Conservation (phyloP, 495 filamentous ascomycete genomes). For the Patellaria atrata region DNA sequence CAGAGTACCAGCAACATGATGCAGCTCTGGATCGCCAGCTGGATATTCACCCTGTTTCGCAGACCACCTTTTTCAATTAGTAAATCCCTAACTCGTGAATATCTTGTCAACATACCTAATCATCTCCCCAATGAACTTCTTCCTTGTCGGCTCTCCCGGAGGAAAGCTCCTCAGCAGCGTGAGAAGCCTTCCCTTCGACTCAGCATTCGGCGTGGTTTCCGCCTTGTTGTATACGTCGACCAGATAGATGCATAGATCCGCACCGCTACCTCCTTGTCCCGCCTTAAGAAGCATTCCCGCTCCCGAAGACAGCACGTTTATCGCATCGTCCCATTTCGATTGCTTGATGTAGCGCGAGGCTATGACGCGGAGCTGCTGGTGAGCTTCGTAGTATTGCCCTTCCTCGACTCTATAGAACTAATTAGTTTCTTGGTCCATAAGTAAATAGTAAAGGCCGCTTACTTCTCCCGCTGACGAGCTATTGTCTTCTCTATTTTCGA, state of each 20-base stretch:
- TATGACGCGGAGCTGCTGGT: slow-evolving; percentile 91
- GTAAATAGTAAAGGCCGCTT: slow-evolving; percentile 5
- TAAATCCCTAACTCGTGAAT: not conserved
- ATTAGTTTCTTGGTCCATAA: slow-evolving; percentile 10
- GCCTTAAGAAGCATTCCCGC: slow-evolving; percentile 74
- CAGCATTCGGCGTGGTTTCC: slow-evolving; percentile 54
- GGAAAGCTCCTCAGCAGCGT: slow-evolving; percentile 64
- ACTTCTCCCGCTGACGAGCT: slow-evolving; percentile 56
- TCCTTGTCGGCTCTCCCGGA: slow-evolving; percentile 71
- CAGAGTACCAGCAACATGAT: slow-evolving; percentile 79
- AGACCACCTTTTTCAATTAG: slow-evolving; percentile 50
- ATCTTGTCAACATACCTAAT: slow-evolving; percentile 42
- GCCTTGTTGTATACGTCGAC: slow-evolving; percentile 80
- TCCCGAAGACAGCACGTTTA: slow-evolving; percentile 74
- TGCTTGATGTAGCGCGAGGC: slow-evolving; percentile 82
- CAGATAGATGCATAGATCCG: slow-evolving; percentile 73
- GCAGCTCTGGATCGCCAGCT: slow-evolving; percentile 85
- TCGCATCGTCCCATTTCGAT: slow-evolving; percentile 64
- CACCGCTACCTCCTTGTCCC: slow-evolving; percentile 81
- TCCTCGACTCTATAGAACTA: slow-evolving; percentile 55
- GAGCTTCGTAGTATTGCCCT: slow-evolving; percentile 91
- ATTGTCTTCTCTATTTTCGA: slow-evolving; percentile 63
- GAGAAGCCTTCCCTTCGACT: slow-evolving; percentile 46
- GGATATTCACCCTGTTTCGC: slow-evolving; percentile 71
- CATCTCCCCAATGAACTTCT: slow-evolving; percentile 79